These are phyloP conservation scores for Monosporascus sp. DNA, from an alignment of 2,329 filamentous ascomycete genomes.

Conservation along the genomic window DNA sequence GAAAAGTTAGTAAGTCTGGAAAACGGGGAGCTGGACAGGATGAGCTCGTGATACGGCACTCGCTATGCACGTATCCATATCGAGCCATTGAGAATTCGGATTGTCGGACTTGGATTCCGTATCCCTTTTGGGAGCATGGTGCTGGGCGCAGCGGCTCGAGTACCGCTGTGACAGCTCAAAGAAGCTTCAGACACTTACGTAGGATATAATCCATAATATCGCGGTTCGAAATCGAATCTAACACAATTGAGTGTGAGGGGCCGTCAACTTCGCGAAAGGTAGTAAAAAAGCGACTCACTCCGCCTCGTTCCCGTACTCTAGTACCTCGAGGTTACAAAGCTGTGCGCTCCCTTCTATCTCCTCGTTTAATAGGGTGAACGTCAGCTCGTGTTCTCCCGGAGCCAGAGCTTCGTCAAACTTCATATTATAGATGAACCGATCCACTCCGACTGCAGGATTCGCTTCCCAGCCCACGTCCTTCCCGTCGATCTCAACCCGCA, in stretches of 20 bases:
- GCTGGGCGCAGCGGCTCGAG: no score
- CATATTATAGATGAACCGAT: conserved; percentile 27
- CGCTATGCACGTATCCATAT: no score
- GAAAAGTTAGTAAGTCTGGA: background rate
- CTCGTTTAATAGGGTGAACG: conserved; percentile 20
- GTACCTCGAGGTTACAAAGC: conserved; percentile 24
- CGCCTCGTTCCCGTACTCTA: conserved; percentile 21
- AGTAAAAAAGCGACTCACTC: conserved; percentile 13
- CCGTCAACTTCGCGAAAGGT: background rate
- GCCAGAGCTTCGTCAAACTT: conserved; percentile 16
- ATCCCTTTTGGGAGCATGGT: no score
- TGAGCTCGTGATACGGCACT: background rate
- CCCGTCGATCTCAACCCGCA: conserved; percentile 24
- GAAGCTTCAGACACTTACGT: conserved; percentile 14
- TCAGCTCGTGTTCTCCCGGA: conserved; percentile 20
- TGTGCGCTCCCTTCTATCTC: conserved; percentile 23
- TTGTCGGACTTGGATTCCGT: no score
- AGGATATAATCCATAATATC: conserved; percentile 22
- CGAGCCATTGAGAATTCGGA: no score
- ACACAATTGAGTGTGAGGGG: conserved; percentile 1
- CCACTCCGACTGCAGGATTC: conserved; percentile 20
- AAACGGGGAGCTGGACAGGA: background rate
- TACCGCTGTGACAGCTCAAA: background rate
- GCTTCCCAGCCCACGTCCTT: conserved; percentile 24
- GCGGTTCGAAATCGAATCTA: conserved; percentile 18